Evolutionary conservation across 257 asterid species (phyloP).

Genomic region (Solanum pimpinellifolium): DNA sequence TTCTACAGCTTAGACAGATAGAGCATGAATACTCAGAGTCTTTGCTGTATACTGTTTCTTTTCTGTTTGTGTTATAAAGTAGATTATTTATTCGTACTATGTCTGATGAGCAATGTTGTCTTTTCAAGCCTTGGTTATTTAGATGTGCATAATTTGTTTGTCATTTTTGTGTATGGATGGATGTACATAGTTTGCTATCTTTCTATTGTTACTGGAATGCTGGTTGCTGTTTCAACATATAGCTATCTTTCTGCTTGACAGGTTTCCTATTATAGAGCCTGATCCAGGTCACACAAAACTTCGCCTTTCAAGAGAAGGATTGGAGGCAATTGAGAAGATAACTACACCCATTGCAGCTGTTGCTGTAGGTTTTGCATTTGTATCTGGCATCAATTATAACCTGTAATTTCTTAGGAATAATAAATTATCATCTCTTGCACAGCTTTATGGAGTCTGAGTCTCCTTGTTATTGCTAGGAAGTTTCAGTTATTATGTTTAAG

Average conservation of each 20-base stretch:
- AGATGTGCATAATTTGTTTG: neutral
- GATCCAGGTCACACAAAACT: constrained; percentile 98
- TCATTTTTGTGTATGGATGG: neutral
- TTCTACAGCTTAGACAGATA: neutral
- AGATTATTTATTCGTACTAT: neutral
- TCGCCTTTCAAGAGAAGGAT: constrained; percentile 81
- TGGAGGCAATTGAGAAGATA: constrained; percentile 86
- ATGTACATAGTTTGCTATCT: neutral
- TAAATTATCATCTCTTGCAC: neutral
- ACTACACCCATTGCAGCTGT: constrained; percentile 87
- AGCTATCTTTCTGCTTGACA: constrained; percentile 9
- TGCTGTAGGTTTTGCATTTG: constrained; percentile 59
- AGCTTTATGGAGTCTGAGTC: neutral
- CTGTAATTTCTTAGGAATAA: neutral
- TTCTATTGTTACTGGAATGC: neutral
- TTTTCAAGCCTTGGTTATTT: neutral
- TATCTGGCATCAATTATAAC: neutral
- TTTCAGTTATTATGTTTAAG: neutral
- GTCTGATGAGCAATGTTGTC: neutral
- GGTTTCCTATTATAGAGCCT: constrained; percentile 94
- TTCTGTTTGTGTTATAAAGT: neutral
- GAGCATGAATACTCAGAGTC: neutral
- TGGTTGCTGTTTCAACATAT: neutral
- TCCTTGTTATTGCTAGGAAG: neutral
- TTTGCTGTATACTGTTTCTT: neutral